Evolutionary conservation across 805 yeast genomes (phyloP), one percentile per base, ranked within the genome.

Genomic region (Lachancea quebecensis): DNA sequence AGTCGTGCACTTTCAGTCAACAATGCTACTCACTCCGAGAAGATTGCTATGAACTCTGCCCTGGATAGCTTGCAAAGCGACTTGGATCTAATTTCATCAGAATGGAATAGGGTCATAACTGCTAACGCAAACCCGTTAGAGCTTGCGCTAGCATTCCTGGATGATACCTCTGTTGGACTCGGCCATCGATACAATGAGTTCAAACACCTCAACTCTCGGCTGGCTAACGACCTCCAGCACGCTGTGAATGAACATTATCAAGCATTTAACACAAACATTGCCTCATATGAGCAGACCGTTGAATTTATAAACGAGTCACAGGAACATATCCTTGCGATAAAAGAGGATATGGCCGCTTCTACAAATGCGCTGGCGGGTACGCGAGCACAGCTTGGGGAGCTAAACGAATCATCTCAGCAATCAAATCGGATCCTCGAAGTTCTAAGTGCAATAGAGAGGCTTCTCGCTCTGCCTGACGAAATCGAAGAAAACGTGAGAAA

Each of bases 101-200:
- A 71, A 46, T 78, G 82, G 81, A 66, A 68, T 37, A 72, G 75
- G 42, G 63, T 80, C 7, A 63, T 74, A 6, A 67, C 68, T 1
- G 72, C 71, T 8, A 73, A 78, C 41, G 78, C 87, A 44, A 89
- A 88, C 59, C 95, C 96, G 1, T 72, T 93, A 38, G 96, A 88
- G 54, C 70, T 82, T 42, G 96, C 96, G 0, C 70, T 91, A 34
- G 80, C 90, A 1, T 70, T 93, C 46, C 69, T 89, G 56, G 97
- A 91, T 63, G 82, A 81, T 55, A 80, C 95, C 2, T 85, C 95
- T 0, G 93, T 89, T n/a, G 98, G 98, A 0, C 67, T 86, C 55
- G 95, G 95, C 0, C 82, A 81, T 55, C 77, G 82, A 48, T 72
- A 73, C 47, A 72, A 72, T 1, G 89, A 86, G 49, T 91, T 91